A percentile compares a stretch with the other conserved stretches of the same genome.
Evolutionary conservation across 2,329 filamentous ascomycete species (phyloP).

Genomic region (Pseudogymnoascus sp.): DNA sequence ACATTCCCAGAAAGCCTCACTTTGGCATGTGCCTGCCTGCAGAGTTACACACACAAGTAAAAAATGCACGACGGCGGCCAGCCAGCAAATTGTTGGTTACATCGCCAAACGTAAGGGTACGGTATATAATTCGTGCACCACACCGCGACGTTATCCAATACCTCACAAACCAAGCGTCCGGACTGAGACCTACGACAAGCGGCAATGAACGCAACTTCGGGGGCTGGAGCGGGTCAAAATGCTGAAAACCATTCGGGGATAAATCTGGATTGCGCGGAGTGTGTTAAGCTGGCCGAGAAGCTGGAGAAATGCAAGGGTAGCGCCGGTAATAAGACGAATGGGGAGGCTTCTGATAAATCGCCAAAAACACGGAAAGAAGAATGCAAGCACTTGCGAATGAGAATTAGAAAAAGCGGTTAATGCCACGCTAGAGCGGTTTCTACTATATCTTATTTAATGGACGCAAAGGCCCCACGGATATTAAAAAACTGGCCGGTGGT

Average conservation of each 20-base stretch:
- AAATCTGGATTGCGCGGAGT: conserved; percentile 22
- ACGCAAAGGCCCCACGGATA: background rate
- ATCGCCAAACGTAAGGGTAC: background rate
- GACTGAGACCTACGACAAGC: background rate
- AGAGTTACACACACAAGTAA: background rate
- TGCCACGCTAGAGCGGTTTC: background rate
- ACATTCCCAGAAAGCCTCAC: background rate
- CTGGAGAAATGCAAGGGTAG: conserved; percentile 2
- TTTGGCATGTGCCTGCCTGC: background rate
- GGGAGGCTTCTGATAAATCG: background rate
- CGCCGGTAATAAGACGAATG: background rate
- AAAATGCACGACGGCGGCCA: background rate
- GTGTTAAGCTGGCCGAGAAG: conserved; percentile 21
- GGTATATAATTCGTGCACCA: background rate
- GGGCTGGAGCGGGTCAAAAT: background rate
- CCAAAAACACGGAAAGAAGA: background rate
- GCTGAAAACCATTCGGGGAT: background rate
- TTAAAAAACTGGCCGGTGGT: background rate
- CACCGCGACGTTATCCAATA: background rate
- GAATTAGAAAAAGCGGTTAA: background rate
- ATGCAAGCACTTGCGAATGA: background rate
- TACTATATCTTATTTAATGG: background rate
- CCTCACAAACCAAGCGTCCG: background rate
- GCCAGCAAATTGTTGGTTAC: background rate
- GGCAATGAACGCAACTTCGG: background rate